Conservation (phyloP, 2,329 filamentous ascomycete genomes). For the Orbilia quercus region DNA sequence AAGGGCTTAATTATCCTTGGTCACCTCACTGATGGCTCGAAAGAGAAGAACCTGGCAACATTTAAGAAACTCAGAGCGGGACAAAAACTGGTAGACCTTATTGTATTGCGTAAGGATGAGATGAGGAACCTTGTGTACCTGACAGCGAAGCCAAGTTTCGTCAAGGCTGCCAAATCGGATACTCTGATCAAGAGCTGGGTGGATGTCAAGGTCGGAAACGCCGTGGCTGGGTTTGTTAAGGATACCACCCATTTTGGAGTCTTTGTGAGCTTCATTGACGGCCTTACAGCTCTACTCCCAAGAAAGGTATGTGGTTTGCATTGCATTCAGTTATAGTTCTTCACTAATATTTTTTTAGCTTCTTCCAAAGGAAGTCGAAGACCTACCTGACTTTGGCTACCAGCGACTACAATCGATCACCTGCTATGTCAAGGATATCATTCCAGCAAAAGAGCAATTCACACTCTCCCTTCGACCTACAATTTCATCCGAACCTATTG, state of each 20-base stretch:
- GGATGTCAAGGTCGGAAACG: constrained; percentile 75
- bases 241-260: constrained; percentile 84
- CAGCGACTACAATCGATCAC: constrained; percentile 79
- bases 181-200: constrained; percentile 77
- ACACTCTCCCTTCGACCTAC: constrained; percentile 70
- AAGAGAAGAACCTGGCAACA: constrained; percentile 79
- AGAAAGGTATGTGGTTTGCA: constrained; percentile 34
- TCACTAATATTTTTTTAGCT: constrained; percentile 70
- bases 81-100: constrained; percentile 81
- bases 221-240: constrained; percentile 81
- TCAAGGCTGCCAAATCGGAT: constrained; percentile 78
- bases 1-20: constrained; percentile 80
- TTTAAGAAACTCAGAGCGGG: constrained; percentile 85
- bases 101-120: constrained; percentile 86
- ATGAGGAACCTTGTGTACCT: constrained; percentile 79
- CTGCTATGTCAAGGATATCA: constrained; percentile 77
- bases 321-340: not conserved
- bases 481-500: constrained; percentile 66
- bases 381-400: constrained; percentile 80
- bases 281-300: constrained; percentile 80
- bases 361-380: constrained; percentile 75
- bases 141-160: constrained; percentile 83
- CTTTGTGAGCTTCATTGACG: constrained; percentile 88
- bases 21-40: constrained; percentile 86
- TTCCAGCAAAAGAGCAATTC: constrained; percentile 77